phyloP scores from a whole-genome alignment of 75 land plant genomes.

The Selaginella tamariscina region DNA sequence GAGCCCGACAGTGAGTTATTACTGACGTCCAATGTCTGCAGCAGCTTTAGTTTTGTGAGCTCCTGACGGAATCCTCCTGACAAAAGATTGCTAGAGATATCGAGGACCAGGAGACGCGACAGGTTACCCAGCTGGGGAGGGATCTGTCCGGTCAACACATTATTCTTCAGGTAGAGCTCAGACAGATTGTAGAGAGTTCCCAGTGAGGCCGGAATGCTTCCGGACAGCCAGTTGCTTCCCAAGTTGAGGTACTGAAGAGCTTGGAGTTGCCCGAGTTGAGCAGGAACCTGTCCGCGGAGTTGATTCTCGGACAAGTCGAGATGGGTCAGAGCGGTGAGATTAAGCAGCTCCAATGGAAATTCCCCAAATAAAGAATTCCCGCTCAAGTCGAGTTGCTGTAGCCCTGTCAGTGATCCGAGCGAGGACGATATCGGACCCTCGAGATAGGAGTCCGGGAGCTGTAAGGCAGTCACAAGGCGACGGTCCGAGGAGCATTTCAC shows the following conservation, averaged over 20 bases:
- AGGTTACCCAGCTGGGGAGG: conserved; percentile 42
- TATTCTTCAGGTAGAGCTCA: conserved; percentile 40
- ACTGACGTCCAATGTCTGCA: neutral
- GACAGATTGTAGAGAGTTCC: conserved; percentile 36
- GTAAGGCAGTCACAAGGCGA: neutral
- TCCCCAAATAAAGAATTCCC: conserved; percentile 20
- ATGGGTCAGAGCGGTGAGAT: conserved; percentile 38
- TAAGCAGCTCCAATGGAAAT: conserved; percentile 21
- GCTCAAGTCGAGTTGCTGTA: conserved; percentile 6
- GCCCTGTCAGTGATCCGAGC: neutral
- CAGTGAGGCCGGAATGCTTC: conserved; percentile 37
- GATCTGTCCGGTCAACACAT: conserved; percentile 37
- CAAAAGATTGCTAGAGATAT: conserved; percentile 39
- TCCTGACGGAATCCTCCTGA: conserved; percentile 23
- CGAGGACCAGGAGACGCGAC: conserved; percentile 30
- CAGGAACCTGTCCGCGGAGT: conserved; percentile 20
- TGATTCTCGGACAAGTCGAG: conserved; percentile 42
- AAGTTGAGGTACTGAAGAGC: conserved; percentile 32
- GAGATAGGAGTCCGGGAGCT: neutral
- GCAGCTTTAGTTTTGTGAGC: neutral
- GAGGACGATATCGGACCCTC: neutral
- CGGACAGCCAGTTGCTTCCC: conserved; percentile 34
- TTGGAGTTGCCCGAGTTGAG: conserved; percentile 16
- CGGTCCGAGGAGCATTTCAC: neutral
- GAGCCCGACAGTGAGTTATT: conserved; percentile 8